These are phyloP conservation scores for Rhizopus arrhizus DNA, from an alignment of 371 early-diverging fungal species.

Conservation along the genomic window DNA sequence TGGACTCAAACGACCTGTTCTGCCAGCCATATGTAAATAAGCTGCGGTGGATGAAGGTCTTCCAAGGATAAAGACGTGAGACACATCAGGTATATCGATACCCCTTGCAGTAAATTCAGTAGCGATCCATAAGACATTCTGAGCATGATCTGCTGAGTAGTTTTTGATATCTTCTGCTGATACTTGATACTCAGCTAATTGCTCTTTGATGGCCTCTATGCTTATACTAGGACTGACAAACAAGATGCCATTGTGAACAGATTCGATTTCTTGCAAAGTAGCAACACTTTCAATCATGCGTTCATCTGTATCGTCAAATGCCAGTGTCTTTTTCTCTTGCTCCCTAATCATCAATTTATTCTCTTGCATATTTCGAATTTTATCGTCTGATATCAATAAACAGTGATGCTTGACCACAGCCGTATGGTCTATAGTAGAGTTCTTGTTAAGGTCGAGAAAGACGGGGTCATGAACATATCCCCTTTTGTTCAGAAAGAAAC, in stretches of 20 bases:
- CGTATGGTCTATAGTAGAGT: slow-evolving; percentile 38
- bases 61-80: slow-evolving; percentile 85
- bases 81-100: slow-evolving; percentile 82
- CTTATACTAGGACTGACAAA: slow-evolving; percentile 54
- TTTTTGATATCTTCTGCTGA: slow-evolving; percentile 35
- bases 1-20: slow-evolving; percentile 72
- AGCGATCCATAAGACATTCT: slow-evolving; percentile 54
- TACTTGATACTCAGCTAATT: slow-evolving; percentile 31
- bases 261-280: slow-evolving; percentile 50
- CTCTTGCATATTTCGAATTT: slow-evolving; percentile 53
- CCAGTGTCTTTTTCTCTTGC: slow-evolving; percentile 12
- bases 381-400: slow-evolving; percentile 52
- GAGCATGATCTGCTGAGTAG: slow-evolving; percentile 1
- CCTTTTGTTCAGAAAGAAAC: slow-evolving; percentile 57
- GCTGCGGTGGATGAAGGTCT: slow-evolving; percentile 61
- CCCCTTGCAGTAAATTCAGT: slow-evolving; percentile 86
- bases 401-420: slow-evolving; percentile 54
- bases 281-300: slow-evolving; percentile 65
- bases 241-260: slow-evolving; percentile 58
- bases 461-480: slow-evolving; percentile 62
- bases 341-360: slow-evolving; percentile 7
- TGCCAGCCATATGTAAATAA: slow-evolving; percentile 86
- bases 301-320: slow-evolving; percentile 63
- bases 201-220: slow-evolving; percentile 26
- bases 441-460: slow-evolving; percentile 63